phyloP scores from a whole-genome alignment of 2,329 filamentous ascomycete species.

The Penicillium rolfsii region DNA sequence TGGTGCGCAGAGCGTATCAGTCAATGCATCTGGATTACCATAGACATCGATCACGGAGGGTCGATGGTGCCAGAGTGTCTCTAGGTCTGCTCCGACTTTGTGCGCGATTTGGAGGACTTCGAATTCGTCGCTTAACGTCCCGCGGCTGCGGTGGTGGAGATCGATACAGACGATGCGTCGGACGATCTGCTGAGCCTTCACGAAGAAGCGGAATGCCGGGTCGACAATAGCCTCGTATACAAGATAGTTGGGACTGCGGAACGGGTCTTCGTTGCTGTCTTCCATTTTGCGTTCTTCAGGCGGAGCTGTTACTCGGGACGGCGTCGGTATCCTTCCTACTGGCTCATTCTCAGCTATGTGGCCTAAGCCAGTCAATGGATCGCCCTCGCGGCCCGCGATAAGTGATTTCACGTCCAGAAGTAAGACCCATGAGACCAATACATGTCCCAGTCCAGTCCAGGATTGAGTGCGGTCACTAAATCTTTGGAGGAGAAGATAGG shows the following conservation, averaged over 20 bases:
- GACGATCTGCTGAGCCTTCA: slow-evolving; percentile 39
- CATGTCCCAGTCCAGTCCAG: slow-evolving; percentile 35
- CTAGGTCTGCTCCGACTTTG: slow-evolving; percentile 41
- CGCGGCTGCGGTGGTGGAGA: slow-evolving; percentile 44
- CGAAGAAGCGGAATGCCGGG: slow-evolving; percentile 40
- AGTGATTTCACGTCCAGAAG: slow-evolving; percentile 42
- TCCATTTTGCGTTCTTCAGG: slow-evolving; percentile 18
- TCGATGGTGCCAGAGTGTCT: slow-evolving; percentile 39
- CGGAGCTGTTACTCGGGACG: background rate
- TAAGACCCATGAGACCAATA: slow-evolving; percentile 40
- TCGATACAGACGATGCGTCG: slow-evolving; percentile 42
- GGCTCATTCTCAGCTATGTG: slow-evolving; percentile 23
- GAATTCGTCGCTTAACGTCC: slow-evolving; percentile 43
- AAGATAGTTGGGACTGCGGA: slow-evolving; percentile 35
- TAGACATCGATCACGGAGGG: slow-evolving; percentile 40
- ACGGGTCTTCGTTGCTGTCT: slow-evolving; percentile 23
- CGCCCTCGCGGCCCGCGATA: slow-evolving; percentile 42
- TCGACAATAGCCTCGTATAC: slow-evolving; percentile 37
- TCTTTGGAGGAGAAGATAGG: slow-evolving; percentile 35
- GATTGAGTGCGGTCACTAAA: slow-evolving; percentile 32
- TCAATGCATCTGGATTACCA: slow-evolving; percentile 33
- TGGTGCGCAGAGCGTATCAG: slow-evolving; percentile 29
- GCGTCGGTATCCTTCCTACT: background rate
- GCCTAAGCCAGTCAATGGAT: slow-evolving; percentile 37
- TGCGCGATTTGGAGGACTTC: slow-evolving; percentile 45